Conservation (phyloP, 768 basidiomycete genomes). For the Phlebiopsis gigantea region DNA sequence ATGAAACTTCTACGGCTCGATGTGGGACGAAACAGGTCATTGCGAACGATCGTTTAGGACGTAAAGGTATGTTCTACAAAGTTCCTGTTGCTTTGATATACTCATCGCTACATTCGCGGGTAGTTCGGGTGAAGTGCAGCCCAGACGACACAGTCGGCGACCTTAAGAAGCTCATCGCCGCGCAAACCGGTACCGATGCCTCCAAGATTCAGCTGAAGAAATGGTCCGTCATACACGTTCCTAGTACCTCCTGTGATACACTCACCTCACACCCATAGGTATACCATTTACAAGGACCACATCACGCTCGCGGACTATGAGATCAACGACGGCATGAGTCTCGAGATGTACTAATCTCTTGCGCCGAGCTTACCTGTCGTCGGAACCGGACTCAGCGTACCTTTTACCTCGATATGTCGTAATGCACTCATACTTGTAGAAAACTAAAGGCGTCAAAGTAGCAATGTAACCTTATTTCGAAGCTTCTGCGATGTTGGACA, state of each 20-base stretch:
- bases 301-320: conserved; percentile 91
- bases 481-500: too few relatives aligned
- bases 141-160: conserved; percentile 96
- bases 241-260: neutral
- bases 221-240: conserved; percentile 53
- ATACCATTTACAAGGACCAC: conserved; percentile 94
- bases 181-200: conserved; percentile 86
- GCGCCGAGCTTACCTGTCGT: neutral
- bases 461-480: neutral
- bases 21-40: conserved; percentile 56
- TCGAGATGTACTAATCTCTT: conserved; percentile 76
- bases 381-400: neutral
- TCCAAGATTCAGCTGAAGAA: conserved; percentile 93
- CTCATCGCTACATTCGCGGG: neutral
- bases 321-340: conserved; percentile 88
- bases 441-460: neutral
- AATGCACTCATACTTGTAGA: neutral
- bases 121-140: conserved; percentile 94
- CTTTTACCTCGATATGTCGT: neutral
- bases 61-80: conserved; percentile 61
- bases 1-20: neutral
- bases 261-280: conserved; percentile 47
- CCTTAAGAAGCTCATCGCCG: conserved; percentile 94
- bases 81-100: neutral
- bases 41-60: conserved; percentile 92